Evolutionary conservation across 495 filamentous ascomycete species (phyloP), one percentile per base, ranked within the genome.

Genomic region (Pyrenula massariospora): DNA sequence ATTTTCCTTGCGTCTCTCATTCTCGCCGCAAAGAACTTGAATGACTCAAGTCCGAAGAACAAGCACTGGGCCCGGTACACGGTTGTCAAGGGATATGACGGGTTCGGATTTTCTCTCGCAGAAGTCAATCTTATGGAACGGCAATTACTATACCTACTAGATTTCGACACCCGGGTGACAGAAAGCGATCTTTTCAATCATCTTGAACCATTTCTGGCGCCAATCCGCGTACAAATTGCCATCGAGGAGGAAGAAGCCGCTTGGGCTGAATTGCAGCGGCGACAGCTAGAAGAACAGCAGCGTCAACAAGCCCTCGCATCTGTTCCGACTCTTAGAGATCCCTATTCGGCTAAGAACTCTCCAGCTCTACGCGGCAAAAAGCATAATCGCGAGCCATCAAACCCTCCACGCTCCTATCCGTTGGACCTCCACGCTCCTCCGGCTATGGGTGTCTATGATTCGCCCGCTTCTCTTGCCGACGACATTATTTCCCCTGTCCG

Each of bases 51-150:
- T 23, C 93, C 94, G 54, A 97, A 97, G 85, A 98, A 98, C 81
- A 97, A 96, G 83, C 93, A 98, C 77, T 98, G 93, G 93, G 91
- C 93, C 24, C 83, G 80, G 57, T 98, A 97, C 77, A 92, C 87
- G 54, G 70, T 73, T 48, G 84, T 93, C 57, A 81, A 84, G 61
- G 85, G 84, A 52, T 86, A 73, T 66, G 86, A 88, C 51, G 81
- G 74, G 56, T 98, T 97, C 68, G 87, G 91, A 59, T 98, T 97
- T 77, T 91, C 84, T 52, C 76, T 91, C 50, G 91, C 89, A 20
- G 92, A 97, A 73, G 92, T 97, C 58, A 97, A 96, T 74, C 78
- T 96, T 52, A 97, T 97, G 92, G 92, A 97, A 77, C 93, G 93
- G 76, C 92, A 97, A 70, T 80, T 97, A 25, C 83, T 97, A 47